Evolutionary conservation across 441 rosid genomes (phyloP).

Genomic region (Melianthus villosus): DNA sequence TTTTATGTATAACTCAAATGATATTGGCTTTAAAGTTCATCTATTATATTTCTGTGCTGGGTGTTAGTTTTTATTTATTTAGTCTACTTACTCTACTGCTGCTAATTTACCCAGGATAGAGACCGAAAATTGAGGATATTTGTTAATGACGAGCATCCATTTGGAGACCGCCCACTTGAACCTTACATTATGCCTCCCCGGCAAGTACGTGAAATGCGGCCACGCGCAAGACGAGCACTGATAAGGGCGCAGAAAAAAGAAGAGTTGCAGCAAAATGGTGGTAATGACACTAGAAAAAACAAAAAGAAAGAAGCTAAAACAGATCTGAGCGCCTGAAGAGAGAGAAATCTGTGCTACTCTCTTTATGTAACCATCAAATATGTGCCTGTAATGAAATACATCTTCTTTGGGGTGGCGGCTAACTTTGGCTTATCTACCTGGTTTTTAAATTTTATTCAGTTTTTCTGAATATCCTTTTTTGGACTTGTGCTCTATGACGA

Average conservation of each 20-base stretch:
- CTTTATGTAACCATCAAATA: no score
- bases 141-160: conserved; percentile 72
- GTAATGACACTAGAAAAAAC: conserved; percentile 30
- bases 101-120: conserved; percentile 47
- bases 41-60: background rate
- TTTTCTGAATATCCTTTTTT: no score
- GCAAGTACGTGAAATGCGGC: conserved; percentile 75
- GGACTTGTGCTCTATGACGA: no score
- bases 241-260: conserved; percentile 82
- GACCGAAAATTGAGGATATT: conserved; percentile 86
- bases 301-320: conserved; percentile 30
- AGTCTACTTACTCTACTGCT: conserved; percentile 2
- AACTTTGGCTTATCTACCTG: no score
- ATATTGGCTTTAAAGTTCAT: no score
- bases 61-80: background rate
- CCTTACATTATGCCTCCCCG: conserved; percentile 72
- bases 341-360: no score
- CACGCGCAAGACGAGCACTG: conserved; percentile 81
- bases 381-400: background rate
- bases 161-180: conserved; percentile 63
- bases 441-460: no score
- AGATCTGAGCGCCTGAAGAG: no score
- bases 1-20: no score
- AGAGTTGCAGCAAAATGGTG: conserved; percentile 40
- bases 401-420: background rate